Conservation (phyloP, 2,329 filamentous ascomycete species). For the Ophiocordyceps robertsii region DNA sequence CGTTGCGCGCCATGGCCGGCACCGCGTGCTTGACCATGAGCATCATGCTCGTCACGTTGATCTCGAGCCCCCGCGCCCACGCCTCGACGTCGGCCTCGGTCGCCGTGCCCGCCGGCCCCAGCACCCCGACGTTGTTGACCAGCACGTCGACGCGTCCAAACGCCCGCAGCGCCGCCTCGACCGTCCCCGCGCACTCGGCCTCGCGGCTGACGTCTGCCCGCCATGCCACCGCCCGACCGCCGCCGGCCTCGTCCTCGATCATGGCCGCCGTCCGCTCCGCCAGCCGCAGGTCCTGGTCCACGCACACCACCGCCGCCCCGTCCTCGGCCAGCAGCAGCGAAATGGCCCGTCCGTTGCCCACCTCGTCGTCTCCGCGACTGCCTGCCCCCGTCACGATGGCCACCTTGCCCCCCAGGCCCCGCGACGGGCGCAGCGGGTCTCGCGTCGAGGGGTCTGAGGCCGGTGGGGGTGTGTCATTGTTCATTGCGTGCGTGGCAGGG, state of each 20-base stretch:
- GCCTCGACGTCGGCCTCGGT: conserved; percentile 44
- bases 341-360: conserved; percentile 46
- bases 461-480: background rate
- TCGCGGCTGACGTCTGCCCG: conserved; percentile 41
- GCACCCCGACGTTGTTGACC: conserved; percentile 51
- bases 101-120: conserved; percentile 44
- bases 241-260: conserved; percentile 21
- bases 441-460: background rate
- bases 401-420: conserved; percentile 12
- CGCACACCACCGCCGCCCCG: conserved; percentile 43
- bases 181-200: conserved; percentile 31
- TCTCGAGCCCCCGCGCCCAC: conserved; percentile 42
- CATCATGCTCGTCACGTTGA: conserved; percentile 55
- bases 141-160: conserved; percentile 49
- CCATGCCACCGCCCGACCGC: conserved; percentile 26
- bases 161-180: conserved; percentile 24
- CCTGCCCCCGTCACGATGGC: conserved; percentile 13
- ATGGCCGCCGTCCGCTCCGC: conserved; percentile 41
- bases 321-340: conserved; percentile 46
- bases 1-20: conserved; percentile 43
- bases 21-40: conserved; percentile 49
- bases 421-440: conserved; percentile 8
- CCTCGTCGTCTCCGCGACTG: conserved; percentile 34
- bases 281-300: conserved; percentile 35
- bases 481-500: no score